Percentiles rank a stretch among this genome's conserved stretches.
Evolutionary conservation across 2,329 filamentous ascomycete species (phyloP).

Genomic region (Penicillium janthinellum): DNA sequence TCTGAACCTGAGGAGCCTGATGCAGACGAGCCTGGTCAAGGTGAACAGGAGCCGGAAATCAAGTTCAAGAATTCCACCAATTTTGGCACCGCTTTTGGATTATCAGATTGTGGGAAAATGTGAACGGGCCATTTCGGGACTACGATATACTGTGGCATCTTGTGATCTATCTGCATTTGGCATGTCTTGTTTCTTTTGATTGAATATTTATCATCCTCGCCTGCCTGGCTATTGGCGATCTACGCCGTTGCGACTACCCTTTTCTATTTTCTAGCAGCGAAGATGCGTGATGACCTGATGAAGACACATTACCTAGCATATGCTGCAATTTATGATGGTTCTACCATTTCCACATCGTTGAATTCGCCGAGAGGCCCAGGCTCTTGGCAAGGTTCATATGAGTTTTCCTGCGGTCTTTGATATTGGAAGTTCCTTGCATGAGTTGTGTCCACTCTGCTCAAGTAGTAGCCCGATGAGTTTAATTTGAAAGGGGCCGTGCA

Average conservation of each 20-base stretch:
- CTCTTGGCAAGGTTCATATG: conserved; percentile 6
- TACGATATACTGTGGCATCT: conserved; percentile 9
- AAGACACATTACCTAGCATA: conserved; percentile 14
- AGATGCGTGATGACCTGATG: conserved; percentile 18
- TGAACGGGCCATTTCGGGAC: conserved; percentile 8
- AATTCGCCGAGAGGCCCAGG: background rate
- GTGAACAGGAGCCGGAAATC: conserved; percentile 40
- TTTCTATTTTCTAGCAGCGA: conserved; percentile 6
- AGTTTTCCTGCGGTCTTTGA: conserved; percentile 11
- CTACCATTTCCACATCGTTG: background rate
- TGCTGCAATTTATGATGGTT: conserved; percentile 10
- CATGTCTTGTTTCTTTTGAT: background rate
- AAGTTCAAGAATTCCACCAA: conserved; percentile 50
- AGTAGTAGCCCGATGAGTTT: background rate
- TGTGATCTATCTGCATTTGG: conserved; percentile 18
- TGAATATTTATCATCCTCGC: background rate
- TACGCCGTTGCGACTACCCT: conserved; percentile 2
- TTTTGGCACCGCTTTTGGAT: conserved; percentile 52
- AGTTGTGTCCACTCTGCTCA: conserved; percentile 14
- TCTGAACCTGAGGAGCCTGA: conserved; percentile 28
- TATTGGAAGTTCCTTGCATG: conserved; percentile 28
- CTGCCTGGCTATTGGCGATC: background rate
- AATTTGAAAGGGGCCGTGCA: conserved; percentile 1
- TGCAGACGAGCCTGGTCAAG: conserved; percentile 25
- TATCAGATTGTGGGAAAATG: conserved; percentile 22